phyloP scores from a whole-genome alignment of 441 rosid genomes.

The Capsella rubella region DNA sequence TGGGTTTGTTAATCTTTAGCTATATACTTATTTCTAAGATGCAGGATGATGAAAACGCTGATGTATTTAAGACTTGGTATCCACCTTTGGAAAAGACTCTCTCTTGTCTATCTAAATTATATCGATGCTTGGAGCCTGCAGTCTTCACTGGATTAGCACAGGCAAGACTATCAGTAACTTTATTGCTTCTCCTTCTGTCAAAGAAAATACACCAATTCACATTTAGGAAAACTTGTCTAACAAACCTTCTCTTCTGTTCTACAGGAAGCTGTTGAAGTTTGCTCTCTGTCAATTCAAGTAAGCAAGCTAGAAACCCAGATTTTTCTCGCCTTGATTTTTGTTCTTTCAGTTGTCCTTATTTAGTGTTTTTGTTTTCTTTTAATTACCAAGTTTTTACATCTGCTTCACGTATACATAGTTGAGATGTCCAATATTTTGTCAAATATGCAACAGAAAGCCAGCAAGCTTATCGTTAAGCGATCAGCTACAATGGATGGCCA shows the following conservation, averaged over 20 bases:
- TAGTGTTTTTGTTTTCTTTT: slow-evolving; percentile 10
- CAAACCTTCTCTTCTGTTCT: slow-evolving; percentile 41
- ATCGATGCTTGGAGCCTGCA: slow-evolving; percentile 83
- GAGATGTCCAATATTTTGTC: slow-evolving; percentile 31
- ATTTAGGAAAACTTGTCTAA: slow-evolving; percentile 26
- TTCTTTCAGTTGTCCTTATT: slow-evolving; percentile 2
- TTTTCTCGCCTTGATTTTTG: slow-evolving; percentile 30
- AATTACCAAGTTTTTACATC: slow-evolving; percentile 21
- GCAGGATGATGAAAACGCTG: slow-evolving; percentile 72
- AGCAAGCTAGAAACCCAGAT: slow-evolving; percentile 47
- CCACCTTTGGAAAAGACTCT: slow-evolving; percentile 94
- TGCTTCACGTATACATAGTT: slow-evolving; percentile 11
- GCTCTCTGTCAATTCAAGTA: slow-evolving; percentile 89
- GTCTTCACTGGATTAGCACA: slow-evolving; percentile 98
- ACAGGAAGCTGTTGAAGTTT: slow-evolving; percentile 98
- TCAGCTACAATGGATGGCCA: slow-evolving; percentile 89
- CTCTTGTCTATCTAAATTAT: slow-evolving; percentile 90
- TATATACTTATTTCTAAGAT: slow-evolving; percentile 33
- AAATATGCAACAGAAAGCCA: slow-evolving; percentile 76
- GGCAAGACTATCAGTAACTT: slow-evolving; percentile 51
- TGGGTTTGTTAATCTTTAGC: slow-evolving; percentile 29
- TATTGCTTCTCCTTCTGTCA: slow-evolving; percentile 39
- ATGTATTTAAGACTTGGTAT: slow-evolving; percentile 86
- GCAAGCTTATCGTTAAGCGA: slow-evolving; percentile 80
- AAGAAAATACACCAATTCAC: slow-evolving; percentile 16